Evolutionary conservation across 352 stramenopile genomes (phyloP).

Genomic region (Phytophthora ohioensis): DNA sequence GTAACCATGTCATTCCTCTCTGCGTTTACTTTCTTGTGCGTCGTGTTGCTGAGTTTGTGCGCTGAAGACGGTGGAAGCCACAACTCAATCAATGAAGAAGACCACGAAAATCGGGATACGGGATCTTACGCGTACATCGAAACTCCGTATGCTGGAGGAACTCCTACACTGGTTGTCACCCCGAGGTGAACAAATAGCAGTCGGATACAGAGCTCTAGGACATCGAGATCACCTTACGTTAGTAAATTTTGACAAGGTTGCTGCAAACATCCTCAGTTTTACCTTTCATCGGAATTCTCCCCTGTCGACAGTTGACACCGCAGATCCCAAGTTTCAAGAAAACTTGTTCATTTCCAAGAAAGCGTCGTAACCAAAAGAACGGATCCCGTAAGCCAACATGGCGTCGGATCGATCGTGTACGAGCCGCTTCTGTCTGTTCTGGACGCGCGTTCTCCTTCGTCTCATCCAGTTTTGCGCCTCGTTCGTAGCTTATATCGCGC

Average conservation of each 20-base stretch:
- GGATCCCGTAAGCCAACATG: constrained; percentile 10
- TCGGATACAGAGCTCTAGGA: no score
- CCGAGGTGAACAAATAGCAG: no score
- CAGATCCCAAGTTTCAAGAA: constrained; percentile 8
- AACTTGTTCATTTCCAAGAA: constrained; percentile 20
- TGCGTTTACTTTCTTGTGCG: background rate
- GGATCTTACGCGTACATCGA: no score
- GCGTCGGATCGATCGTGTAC: background rate
- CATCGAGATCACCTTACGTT: no score
- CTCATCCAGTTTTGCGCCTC: constrained; percentile 69
- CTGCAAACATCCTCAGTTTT: background rate
- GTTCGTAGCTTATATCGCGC: constrained; percentile 60
- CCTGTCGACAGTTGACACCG: background rate
- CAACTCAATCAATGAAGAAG: background rate
- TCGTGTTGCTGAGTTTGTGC: constrained; percentile 1
- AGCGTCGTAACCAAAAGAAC: background rate
- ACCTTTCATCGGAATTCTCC: background rate
- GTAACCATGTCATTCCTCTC: background rate
- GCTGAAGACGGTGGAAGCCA: background rate
- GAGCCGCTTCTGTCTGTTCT: constrained; percentile 33
- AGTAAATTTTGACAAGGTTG: no score
- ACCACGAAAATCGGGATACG: background rate
- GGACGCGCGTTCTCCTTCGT: constrained; percentile 56
- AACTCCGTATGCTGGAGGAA: no score
- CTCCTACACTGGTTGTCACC: background rate